phyloP scores from a whole-genome alignment of 768 basidiomycete species.

The Rhodotorula toruloides region DNA sequence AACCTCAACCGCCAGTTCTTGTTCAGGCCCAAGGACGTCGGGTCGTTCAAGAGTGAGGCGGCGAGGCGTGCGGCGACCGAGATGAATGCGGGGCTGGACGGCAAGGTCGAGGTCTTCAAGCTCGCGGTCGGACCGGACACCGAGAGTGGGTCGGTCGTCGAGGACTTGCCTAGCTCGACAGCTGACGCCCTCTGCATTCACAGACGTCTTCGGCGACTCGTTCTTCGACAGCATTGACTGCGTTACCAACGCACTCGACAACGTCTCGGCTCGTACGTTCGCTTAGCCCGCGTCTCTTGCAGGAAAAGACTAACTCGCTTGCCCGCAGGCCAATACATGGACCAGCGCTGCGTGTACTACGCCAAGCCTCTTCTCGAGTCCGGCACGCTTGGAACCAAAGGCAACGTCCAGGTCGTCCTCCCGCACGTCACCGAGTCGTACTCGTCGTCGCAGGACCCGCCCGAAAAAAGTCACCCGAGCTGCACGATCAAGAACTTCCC shows the following conservation, averaged over 20 bases:
- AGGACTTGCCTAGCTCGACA: conserved; percentile 9
- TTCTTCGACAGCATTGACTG: conserved; percentile 87
- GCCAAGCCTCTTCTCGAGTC: conserved; percentile 93
- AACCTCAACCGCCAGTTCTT: conserved; percentile 97
- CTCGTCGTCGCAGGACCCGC: conserved; percentile 95
- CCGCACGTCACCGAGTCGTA: conserved; percentile 95
- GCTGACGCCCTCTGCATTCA: conserved; percentile 12
- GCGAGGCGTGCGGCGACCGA: conserved; percentile 83
- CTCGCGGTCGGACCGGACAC: conserved; percentile 88
- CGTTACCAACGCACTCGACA: conserved; percentile 96
- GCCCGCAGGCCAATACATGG: conserved; percentile 74
- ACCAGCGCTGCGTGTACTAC: conserved; percentile 94
- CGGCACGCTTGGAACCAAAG: conserved; percentile 96
- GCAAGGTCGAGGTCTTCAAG: conserved; percentile 81
- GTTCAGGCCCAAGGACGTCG: conserved; percentile 91
- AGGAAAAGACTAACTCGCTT: conserved; percentile 12
- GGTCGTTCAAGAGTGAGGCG: conserved; percentile 94
- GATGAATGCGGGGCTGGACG: conserved; percentile 87
- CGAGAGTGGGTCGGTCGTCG: conserved; percentile 62
- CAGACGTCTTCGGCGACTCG: conserved; percentile 77
- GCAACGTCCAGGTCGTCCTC: conserved; percentile 90
- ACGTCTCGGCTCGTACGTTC: conserved; percentile 66
- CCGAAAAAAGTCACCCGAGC: conserved; percentile 91
- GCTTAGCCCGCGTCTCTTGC: conserved; percentile 53
- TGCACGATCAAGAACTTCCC: conserved; percentile 99